Conservation (phyloP, 768 basidiomycete species). For the Naganishia onofrii region DNA sequence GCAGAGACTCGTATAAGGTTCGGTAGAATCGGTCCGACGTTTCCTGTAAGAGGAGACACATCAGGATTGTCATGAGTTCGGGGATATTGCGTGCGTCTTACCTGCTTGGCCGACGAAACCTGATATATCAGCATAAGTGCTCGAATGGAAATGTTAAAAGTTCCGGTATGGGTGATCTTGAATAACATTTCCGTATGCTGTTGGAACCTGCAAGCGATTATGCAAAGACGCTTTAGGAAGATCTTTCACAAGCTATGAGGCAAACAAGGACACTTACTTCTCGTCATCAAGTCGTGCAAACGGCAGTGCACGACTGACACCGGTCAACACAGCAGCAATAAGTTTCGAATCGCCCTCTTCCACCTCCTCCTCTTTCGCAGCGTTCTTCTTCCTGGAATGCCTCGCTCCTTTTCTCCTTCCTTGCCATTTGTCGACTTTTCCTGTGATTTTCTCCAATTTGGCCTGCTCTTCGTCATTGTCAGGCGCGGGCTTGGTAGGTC, state of each 20-base stretch:
- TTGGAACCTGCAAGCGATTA: conserved; percentile 60
- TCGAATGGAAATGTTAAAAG: conserved; percentile 94
- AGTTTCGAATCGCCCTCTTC: conserved; percentile 77
- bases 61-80: conserved; percentile 59
- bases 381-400: conserved; percentile 47
- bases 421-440: conserved; percentile 53
- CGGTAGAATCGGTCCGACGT: conserved; percentile 60
- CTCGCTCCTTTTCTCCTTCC: conserved; percentile 50
- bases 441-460: conserved; percentile 53
- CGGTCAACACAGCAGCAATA: conserved; percentile 84
- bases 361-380: conserved; percentile 56
- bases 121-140: conserved; percentile 85
- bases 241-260: background rate
- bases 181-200: conserved; percentile 90
- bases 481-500: background rate
- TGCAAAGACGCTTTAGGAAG: background rate
- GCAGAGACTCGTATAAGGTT: conserved; percentile 81
- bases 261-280: conserved; percentile 57
- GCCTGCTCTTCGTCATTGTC: conserved; percentile 48
- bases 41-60: conserved; percentile 32
- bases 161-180: conserved; percentile 88
- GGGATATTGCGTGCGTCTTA: conserved; percentile 55
- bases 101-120: conserved; percentile 60
- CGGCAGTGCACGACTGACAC: conserved; percentile 90
- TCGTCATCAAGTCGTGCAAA: conserved; percentile 78